Evolutionary conservation across 2,329 filamentous ascomycete species (phyloP).

Genomic region (Pseudocercospora pini-densiflorae): DNA sequence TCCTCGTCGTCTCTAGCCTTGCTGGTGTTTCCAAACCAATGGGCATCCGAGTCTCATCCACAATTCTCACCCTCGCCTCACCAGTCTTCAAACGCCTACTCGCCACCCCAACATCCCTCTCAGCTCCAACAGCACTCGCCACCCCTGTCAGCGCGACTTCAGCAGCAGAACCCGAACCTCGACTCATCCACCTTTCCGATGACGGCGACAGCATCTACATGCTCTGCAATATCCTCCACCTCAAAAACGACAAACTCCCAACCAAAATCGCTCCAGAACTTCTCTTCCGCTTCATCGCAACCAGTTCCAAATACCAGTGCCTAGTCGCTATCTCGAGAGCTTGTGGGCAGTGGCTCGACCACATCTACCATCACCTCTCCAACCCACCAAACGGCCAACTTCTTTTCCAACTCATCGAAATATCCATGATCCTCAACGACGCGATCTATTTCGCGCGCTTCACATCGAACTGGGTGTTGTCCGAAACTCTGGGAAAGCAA

Average conservation of each 20-base stretch:
- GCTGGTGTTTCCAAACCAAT: constrained; percentile 18
- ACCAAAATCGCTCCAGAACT: constrained; percentile 27
- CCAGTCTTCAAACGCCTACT: constrained; percentile 29
- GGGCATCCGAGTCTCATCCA: constrained; percentile 32
- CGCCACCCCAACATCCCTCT: neutral
- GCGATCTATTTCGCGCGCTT: constrained; percentile 37
- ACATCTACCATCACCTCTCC: constrained; percentile 28
- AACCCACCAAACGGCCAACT: constrained; percentile 14
- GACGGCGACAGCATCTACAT: constrained; percentile 34
- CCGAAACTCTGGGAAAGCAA: constrained; percentile 12
- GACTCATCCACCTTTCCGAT: constrained; percentile 28
- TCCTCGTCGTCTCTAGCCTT: constrained; percentile 23
- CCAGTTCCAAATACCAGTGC: constrained; percentile 34
- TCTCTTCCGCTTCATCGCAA: constrained; percentile 30
- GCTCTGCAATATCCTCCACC: constrained; percentile 35
- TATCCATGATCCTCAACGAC: constrained; percentile 34
- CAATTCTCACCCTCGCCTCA: constrained; percentile 30
- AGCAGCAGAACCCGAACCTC: constrained; percentile 4
- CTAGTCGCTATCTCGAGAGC: constrained; percentile 30
- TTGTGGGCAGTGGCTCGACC: constrained; percentile 35
- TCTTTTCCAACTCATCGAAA: constrained; percentile 32
- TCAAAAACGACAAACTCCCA: constrained; percentile 35
- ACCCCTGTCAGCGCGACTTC: neutral
- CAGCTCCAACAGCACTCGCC: constrained; percentile 5
- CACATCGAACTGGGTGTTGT: constrained; percentile 32